phyloP scores from a whole-genome alignment of 495 filamentous ascomycete genomes.

The Rhizodiscina lignyota region DNA sequence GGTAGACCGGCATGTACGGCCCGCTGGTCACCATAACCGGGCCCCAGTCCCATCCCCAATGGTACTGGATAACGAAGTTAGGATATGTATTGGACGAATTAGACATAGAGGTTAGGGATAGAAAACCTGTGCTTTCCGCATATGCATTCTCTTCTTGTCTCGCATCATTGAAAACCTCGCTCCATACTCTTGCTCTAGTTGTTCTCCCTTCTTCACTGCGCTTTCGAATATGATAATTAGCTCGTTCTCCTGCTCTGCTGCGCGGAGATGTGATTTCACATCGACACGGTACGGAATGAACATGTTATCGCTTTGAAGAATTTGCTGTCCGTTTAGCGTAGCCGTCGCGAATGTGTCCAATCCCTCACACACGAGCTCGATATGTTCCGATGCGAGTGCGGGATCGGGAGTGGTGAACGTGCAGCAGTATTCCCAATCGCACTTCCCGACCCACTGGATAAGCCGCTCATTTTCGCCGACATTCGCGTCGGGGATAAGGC shows the following conservation, averaged over 20 bases:
- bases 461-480: constrained; percentile 22
- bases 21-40: constrained; percentile 22
- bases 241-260: neutral
- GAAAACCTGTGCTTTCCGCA: neutral
- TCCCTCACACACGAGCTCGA: constrained; percentile 21
- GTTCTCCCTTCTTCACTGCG: neutral
- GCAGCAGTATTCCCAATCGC: constrained; percentile 20
- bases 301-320: constrained; percentile 23
- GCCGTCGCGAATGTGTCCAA: constrained; percentile 24
- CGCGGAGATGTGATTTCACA: constrained; percentile 7
- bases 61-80: neutral
- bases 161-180: no score
- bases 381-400: constrained; percentile 5
- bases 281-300: constrained; percentile 21
- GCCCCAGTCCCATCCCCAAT: constrained; percentile 11
- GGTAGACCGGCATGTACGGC: constrained; percentile 20
- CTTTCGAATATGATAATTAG: neutral
- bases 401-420: constrained; percentile 8
- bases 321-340: constrained; percentile 18
- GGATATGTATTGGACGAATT: neutral
- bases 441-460: constrained; percentile 21
- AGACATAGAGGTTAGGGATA: neutral
- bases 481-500: constrained; percentile 24
- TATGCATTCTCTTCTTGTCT: no score
- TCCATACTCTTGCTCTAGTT: neutral